Evolutionary conservation across 75 land plant species (phyloP).

Genomic region (Selaginella moellendorffii): DNA sequence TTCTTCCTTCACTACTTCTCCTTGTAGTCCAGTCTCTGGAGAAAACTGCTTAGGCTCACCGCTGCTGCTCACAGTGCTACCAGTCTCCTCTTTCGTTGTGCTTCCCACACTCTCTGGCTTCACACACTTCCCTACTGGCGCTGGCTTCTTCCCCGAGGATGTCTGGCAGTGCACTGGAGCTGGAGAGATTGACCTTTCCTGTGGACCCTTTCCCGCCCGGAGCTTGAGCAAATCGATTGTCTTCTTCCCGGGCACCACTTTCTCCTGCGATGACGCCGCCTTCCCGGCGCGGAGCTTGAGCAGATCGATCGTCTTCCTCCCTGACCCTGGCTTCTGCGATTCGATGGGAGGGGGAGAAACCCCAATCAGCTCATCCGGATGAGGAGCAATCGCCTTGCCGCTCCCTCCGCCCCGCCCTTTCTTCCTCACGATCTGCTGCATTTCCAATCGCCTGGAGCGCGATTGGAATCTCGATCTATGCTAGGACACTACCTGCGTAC

Average conservation of each 20-base stretch:
- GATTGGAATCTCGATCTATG: too few relatives aligned
- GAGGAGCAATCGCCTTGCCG: slow-evolving; percentile 16
- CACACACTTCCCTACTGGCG: background rate
- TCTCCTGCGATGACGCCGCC: background rate
- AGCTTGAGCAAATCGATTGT: background rate
- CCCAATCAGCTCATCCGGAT: slow-evolving; percentile 9
- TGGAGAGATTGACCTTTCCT: background rate
- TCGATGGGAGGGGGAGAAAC: slow-evolving; percentile 8
- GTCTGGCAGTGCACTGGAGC: too few relatives aligned
- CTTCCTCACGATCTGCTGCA: slow-evolving; percentile 15
- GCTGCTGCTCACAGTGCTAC: background rate
- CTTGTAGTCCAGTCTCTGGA: too few relatives aligned
- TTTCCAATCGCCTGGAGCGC: slow-evolving; percentile 10
- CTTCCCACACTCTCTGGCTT: background rate
- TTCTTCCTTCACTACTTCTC: too few relatives aligned
- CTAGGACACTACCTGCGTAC: too few relatives aligned
- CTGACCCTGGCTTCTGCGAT: background rate
- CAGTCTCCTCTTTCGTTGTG: background rate
- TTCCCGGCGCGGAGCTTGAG: background rate
- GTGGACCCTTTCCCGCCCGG: background rate
- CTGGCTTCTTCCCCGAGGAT: background rate
- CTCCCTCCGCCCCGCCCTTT: slow-evolving; percentile 22
- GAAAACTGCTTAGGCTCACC: background rate
- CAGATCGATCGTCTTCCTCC: too few relatives aligned
- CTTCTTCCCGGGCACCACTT: background rate